A percentile compares a stretch with the other conserved stretches of the same genome.
Conservation (phyloP, 139 green algal genomes). For the Chlamydomonas eustigma region DNA sequence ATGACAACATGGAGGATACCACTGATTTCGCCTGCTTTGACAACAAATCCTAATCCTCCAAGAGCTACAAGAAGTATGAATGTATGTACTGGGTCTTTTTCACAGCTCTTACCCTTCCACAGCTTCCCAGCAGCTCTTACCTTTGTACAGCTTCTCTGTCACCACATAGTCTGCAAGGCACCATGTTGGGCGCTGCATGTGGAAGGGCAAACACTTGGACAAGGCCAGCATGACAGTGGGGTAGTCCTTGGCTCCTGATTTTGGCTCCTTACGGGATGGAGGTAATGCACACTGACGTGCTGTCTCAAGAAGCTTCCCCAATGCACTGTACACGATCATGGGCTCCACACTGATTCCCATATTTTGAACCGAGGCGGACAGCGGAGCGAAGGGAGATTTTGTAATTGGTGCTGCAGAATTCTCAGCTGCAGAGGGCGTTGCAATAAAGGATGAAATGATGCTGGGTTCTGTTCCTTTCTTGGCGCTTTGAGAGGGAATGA, state of each 20-base stretch:
- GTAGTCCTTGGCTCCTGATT: slow-evolving; percentile 9
- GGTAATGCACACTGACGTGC: neutral
- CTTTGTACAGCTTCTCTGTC: slow-evolving; percentile 53
- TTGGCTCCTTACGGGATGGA: neutral
- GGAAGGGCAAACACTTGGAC: slow-evolving; percentile 25
- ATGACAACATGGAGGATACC: no score
- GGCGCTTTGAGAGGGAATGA: neutral
- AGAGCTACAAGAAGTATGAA: no score
- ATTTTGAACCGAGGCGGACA: neutral
- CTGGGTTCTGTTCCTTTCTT: neutral
- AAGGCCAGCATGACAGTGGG: slow-evolving; percentile 10
- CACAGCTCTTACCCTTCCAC: neutral
- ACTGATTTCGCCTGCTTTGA: no score
- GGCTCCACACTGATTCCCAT: neutral
- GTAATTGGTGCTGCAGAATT: no score
- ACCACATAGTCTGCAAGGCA: slow-evolving; percentile 48
- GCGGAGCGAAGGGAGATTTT: neutral
- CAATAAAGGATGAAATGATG: neutral
- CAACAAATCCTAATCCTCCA: no score
- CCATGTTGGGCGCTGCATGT: slow-evolving; percentile 48
- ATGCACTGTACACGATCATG: slow-evolving; percentile 3
- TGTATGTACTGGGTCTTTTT: neutral
- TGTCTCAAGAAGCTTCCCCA: neutral
- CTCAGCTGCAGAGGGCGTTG: neutral
- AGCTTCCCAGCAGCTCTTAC: slow-evolving; percentile 4